phyloP scores from a whole-genome alignment of 2,329 filamentous ascomycete species.

The Colletotrichum aenigma region DNA sequence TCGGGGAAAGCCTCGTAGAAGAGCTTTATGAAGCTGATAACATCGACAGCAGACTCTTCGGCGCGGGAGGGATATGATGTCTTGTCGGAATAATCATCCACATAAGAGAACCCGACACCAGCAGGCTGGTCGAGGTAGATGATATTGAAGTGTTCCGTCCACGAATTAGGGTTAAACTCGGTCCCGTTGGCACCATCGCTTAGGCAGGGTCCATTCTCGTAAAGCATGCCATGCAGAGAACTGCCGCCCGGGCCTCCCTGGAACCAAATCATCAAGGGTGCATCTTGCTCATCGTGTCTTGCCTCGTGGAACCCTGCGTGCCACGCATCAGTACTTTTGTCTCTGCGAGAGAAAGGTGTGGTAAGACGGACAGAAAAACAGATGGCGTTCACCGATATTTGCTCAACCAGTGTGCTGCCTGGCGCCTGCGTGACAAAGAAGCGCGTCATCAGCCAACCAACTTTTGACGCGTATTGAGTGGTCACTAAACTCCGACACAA shows the following conservation, averaged over 20 bases:
- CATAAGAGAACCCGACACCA: slow-evolving; percentile 23
- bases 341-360: not conserved
- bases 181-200: slow-evolving; percentile 49
- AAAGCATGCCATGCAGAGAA: slow-evolving; percentile 57
- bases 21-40: not conserved
- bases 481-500: not conserved
- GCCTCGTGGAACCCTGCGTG: slow-evolving; percentile 38
- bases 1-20: not conserved
- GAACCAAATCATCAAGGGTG: slow-evolving; percentile 57
- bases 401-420: not conserved
- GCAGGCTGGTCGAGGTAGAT: slow-evolving; percentile 24
- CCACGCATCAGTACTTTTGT: not conserved
- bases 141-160: slow-evolving; percentile 52
- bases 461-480: not conserved
- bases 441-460: not conserved
- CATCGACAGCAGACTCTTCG: not conserved
- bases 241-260: slow-evolving; percentile 65
- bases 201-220: slow-evolving; percentile 56
- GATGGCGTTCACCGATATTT: not conserved
- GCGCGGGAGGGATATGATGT: not conserved
- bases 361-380: slow-evolving; percentile 4
- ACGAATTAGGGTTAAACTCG: slow-evolving; percentile 58
- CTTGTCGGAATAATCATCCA: not conserved
- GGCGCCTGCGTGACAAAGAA: not conserved
- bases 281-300: slow-evolving; percentile 25